phyloP scores from a whole-genome alignment of 2,329 filamentous ascomycete genomes.

The Cercospora sp. region DNA sequence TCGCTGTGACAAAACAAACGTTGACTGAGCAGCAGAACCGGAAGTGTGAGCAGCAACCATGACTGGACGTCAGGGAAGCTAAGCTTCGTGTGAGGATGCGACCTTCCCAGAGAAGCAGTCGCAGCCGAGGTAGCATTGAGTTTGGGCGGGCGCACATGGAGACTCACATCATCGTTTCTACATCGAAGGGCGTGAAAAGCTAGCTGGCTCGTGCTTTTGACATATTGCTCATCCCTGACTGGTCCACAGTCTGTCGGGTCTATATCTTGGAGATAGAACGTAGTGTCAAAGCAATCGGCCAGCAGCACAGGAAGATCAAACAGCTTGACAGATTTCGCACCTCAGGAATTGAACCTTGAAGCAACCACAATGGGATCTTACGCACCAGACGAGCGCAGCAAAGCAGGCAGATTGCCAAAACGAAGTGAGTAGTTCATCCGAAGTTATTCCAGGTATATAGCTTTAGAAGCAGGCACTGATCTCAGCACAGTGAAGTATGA shows the following conservation, averaged over 20 bases:
- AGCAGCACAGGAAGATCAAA: not conserved
- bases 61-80: not conserved
- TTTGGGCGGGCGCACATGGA: slow-evolving; percentile 1
- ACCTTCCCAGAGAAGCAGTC: slow-evolving; percentile 4
- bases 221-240: slow-evolving; percentile 15
- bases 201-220: not conserved
- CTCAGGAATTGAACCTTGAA: not conserved
- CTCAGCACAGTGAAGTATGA: slow-evolving; percentile 64
- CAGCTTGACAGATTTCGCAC: not conserved
- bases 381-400: slow-evolving; percentile 33
- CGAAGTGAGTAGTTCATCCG: slow-evolving; percentile 24
- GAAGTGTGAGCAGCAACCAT: not conserved
- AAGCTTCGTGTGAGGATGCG: not conserved
- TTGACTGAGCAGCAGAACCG: not conserved
- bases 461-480: not conserved
- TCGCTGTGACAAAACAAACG: not conserved
- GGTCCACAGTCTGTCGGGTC: not conserved
- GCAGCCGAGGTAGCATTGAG: slow-evolving; percentile 8
- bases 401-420: slow-evolving; percentile 34
- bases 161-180: not conserved
- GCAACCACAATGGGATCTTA: slow-evolving; percentile 25
- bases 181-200: slow-evolving; percentile 7
- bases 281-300: not conserved
- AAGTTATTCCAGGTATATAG: not conserved
- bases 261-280: not conserved